phyloP scores from a whole-genome alignment of 2,329 filamentous ascomycete genomes.

The Clarireedia sp. region DNA sequence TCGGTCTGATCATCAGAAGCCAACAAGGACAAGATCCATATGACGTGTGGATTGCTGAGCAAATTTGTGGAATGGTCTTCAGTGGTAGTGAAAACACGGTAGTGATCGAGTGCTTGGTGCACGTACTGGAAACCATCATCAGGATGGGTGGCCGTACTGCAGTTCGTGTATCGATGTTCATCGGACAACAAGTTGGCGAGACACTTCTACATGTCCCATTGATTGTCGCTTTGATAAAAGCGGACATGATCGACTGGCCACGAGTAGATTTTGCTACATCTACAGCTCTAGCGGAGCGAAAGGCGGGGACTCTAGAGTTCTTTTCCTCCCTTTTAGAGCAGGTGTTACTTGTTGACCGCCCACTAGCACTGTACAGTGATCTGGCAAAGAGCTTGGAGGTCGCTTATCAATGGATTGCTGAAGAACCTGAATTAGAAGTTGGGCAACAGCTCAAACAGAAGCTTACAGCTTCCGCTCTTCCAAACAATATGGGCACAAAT shows the following conservation, averaged over 20 bases:
- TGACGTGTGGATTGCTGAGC: slow-evolving; percentile 50
- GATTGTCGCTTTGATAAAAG: slow-evolving; percentile 48
- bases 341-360: slow-evolving; percentile 68
- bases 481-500: slow-evolving; percentile 43
- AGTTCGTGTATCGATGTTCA: slow-evolving; percentile 46
- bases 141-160: slow-evolving; percentile 48
- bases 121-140: slow-evolving; percentile 52
- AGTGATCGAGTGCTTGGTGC: slow-evolving; percentile 53
- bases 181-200: slow-evolving; percentile 48
- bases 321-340: slow-evolving; percentile 74
- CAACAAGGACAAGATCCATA: slow-evolving; percentile 55
- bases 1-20: slow-evolving; percentile 54
- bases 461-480: slow-evolving; percentile 45
- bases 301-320: slow-evolving; percentile 67
- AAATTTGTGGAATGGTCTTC: slow-evolving; percentile 51
- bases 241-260: slow-evolving; percentile 54
- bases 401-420: slow-evolving; percentile 71
- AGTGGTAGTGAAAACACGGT: slow-evolving; percentile 42
- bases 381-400: slow-evolving; percentile 77
- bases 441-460: slow-evolving; percentile 66
- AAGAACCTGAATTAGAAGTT: slow-evolving; percentile 57
- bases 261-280: slow-evolving; percentile 65
- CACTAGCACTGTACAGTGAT: slow-evolving; percentile 73
- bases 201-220: slow-evolving; percentile 50
- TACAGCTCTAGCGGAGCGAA: slow-evolving; percentile 62